A percentile compares a stretch with the other conserved stretches of the same genome.
phyloP scores from a whole-genome alignment of 2,329 filamentous ascomycete species.

The Stemphylium lycopersici region DNA sequence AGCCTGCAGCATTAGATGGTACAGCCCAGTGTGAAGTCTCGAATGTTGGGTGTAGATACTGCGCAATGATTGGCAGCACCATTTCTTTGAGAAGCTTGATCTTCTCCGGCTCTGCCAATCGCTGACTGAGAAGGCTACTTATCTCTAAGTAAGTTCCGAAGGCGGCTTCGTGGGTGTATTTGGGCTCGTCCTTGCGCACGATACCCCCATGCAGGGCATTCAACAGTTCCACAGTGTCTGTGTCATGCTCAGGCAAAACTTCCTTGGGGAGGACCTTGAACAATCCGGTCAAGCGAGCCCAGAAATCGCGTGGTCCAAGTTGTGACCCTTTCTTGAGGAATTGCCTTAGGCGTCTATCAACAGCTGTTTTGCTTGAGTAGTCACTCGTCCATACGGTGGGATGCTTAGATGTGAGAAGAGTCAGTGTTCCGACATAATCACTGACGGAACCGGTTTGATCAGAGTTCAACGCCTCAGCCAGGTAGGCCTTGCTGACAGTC shows the following conservation, averaged over 20 bases:
- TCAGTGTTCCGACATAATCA: constrained; percentile 72
- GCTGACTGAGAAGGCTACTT: constrained; percentile 55
- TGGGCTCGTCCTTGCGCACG: constrained; percentile 74
- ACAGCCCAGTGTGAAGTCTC: constrained; percentile 60
- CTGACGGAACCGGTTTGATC: constrained; percentile 76
- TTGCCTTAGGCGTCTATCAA: constrained; percentile 65
- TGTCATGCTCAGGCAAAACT: constrained; percentile 59
- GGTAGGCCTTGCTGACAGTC: constrained; percentile 69
- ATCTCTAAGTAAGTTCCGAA: constrained; percentile 78
- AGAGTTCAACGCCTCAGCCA: constrained; percentile 74
- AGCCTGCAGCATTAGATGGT: constrained; percentile 47
- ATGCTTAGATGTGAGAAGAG: constrained; percentile 67
- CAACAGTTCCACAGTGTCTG: constrained; percentile 67
- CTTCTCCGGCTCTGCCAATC: constrained; percentile 52
- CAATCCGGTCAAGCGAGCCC: constrained; percentile 70
- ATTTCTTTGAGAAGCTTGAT: constrained; percentile 54
- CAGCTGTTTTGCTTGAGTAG: constrained; percentile 64
- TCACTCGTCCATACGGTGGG: constrained; percentile 76
- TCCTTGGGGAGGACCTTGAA: constrained; percentile 62
- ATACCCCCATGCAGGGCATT: constrained; percentile 74
- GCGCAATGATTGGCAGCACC: constrained; percentile 59
- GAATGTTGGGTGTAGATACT: constrained; percentile 58
- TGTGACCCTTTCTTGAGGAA: constrained; percentile 88
- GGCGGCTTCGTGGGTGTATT: constrained; percentile 68
- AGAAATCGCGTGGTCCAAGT: constrained; percentile 73